Base-by-base conservation (phyloP, 164 flowering plant species). In the Vitis rupestris region DNA sequence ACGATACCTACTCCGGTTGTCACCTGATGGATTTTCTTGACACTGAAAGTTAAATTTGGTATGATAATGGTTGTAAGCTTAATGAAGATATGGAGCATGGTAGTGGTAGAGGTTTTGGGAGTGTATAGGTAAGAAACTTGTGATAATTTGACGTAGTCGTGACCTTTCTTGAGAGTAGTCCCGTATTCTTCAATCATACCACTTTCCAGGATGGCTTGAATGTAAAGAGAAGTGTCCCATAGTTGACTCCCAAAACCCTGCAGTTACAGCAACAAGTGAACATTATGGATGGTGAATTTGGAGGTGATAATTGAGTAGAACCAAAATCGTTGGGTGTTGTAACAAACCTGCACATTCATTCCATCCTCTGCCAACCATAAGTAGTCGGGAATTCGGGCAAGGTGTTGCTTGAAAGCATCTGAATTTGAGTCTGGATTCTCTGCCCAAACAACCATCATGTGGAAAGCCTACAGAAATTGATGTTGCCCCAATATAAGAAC, bases 321-420 rank as follows among this genome's bases (percentile, higher is more conserved):
- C 44, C 44, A 31, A 19, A 19, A 19, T 19, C 0, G 23, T 19
- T 19, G 23, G 23, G 23, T 19, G 23, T 19, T 19, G 23, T 19
- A 1, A 19, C 1, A 19, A 19, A 82, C 82, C 79, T 77, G 81
- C 84, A 82, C 80, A 48, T 78, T 77, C 81, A 84, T 82, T 66
- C 87, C 87, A 76, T 83, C 86, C 75, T 83, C 86, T 29, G 84
- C 84, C 14, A 84, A 74, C 88, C 88, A 84, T 37, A 82, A 13
- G 54, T 75, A 82, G 64, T 81, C 86, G 0, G 88, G 82, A 52
- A 82, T 73, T 52, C 86, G 77, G 14, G 86, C 81, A 54, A 82
- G 79, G 64, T 84, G 86, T 59, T 82, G 79, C 72, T 82, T 84
- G 68, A 82, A 82, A 12, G 70, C 44, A 31, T 31, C 1, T 31